phyloP scores from a whole-genome alignment of 164 flowering plant species.

The Santalum album region DNA sequence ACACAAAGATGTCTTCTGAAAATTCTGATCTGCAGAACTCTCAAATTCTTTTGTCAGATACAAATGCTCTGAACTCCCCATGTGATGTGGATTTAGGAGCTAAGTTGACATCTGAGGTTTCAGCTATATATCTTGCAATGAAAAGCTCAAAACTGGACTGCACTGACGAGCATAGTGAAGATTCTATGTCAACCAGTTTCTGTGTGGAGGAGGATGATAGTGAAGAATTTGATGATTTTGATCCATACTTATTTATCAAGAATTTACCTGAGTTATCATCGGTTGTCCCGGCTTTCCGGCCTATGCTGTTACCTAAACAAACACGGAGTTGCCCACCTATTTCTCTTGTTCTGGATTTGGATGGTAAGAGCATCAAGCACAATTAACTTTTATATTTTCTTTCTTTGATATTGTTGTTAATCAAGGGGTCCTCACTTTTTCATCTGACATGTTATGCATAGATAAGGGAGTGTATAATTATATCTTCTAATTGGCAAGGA shows the following conservation, averaged over 20 bases:
- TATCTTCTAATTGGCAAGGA: too few species aligned
- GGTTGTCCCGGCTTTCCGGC: slow-evolving; percentile 83
- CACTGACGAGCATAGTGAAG: slow-evolving; percentile 62
- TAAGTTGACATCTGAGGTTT: slow-evolving; percentile 57
- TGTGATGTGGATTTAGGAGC: slow-evolving; percentile 30
- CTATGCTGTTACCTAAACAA: slow-evolving; percentile 77
- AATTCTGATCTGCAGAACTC: slow-evolving; percentile 10
- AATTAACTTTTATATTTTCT: neutral
- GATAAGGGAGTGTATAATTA: too few species aligned
- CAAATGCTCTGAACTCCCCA: slow-evolving; percentile 14
- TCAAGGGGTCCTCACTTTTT: too few species aligned
- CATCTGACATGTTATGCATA: too few species aligned
- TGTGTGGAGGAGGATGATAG: slow-evolving; percentile 52
- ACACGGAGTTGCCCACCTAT: slow-evolving; percentile 93
- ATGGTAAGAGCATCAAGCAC: slow-evolving; percentile 45
- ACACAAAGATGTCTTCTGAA: slow-evolving; percentile 13
- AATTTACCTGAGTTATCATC: slow-evolving; percentile 75
- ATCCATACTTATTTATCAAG: slow-evolving; percentile 87
- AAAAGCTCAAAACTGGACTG: slow-evolving; percentile 80
- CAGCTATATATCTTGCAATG: slow-evolving; percentile 83
- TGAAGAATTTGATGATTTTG: slow-evolving; percentile 85
- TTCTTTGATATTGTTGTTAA: neutral
- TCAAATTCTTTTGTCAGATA: slow-evolving; percentile 14
- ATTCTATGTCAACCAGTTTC: slow-evolving; percentile 41
- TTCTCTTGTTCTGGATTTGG: slow-evolving; percentile 93